Base-by-base conservation (phyloP, 768 basidiomycete species). In the Lyophyllum decastes region DNA sequence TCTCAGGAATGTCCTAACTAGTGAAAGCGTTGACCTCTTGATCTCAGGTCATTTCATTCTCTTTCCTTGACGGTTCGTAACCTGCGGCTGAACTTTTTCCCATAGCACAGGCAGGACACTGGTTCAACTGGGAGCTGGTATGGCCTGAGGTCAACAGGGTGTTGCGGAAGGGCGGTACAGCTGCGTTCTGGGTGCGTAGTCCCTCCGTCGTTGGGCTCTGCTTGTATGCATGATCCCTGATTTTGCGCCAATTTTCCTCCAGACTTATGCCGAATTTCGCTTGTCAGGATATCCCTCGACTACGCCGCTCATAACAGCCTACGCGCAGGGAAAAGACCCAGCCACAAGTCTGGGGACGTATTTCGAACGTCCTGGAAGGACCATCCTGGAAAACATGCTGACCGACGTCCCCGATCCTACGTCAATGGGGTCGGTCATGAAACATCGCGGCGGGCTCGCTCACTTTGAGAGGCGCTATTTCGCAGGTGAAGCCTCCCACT, bases 341-440 rank as follows among this genome's bases (percentile, higher is more conserved):
- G 48, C 55, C 9, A 79, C 73, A 30, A 84, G 85, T 41, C 68
- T 91, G 5, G 92, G 92, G 0, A 82, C 85, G 1, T 82, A 92
- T 66, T 94, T 91, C 82, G 82, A 94, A 63, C 85, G 88, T 27
- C 92, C 93, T 0, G 93, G 93, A 16, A 80, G 93, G 12, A 82
- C 82, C 0, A 87, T 93, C 60, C 79, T 94, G 22, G 87, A 90
- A 55, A 78, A 78, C 6, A 84, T 90, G 65, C 81, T 94, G 2
- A 76, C 85, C 7, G 83, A 84, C 26, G 80, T 94, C n/a, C 89
- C 87, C 0, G 78, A 81, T 43, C 82, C 87, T 2, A 63, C 62
- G 0, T 58, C 63, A 19, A 59, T 60, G 45, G 53, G 52, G 41
- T 9, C 62, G 78, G 48, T 63, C 73, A 43, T 46, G 49, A 54